Evolutionary conservation across 2,329 filamentous ascomycete species (phyloP), one percentile per base, ranked within the genome.

Genomic region (Botrytis sinoallii): DNA sequence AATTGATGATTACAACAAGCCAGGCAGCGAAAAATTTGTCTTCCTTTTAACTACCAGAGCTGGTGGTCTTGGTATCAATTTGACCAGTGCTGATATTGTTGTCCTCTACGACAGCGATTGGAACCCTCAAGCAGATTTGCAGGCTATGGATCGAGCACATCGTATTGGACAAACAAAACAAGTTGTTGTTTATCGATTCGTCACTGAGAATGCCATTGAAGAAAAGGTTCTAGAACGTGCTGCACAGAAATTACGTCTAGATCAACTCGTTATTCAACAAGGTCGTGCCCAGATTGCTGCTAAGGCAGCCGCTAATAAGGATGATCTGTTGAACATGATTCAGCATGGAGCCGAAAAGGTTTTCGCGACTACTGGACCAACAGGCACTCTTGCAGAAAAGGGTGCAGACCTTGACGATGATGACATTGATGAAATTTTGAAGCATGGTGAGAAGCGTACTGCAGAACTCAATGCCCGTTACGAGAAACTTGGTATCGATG

Each of bases 141-240:
- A 99, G 83, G 96, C 96, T 73, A 99, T 99, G 96, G 96, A 99
- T 81, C 93, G 96, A 81, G 96, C 96, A 70, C 96, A 99, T 85
- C 94, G 96, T 84, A 99, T 99, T 79, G 96, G 96, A 57, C 96
- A 99, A 84, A 99, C 94, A 8, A 99, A 99, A 84, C 96, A 99
- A 82, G 96, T 99, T 18, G 89, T 95, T 61, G 96, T 99, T 5
- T 99, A 97, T 85, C 90, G 96, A 75, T 98, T 99, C 79, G 93
- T 99, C 38, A 99, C 97, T 0, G 96, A 99, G 81, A 97, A 97
- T 80, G 96, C 96, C 0, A 98, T 99, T 75, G 96, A 99, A 81
- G 96, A 99, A 84, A 98, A 99, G 84, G 96, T 99, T 16, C 85
- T 99, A 67, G 95, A 99, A 83, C 91, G 96, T 82, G 96, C 96